These are phyloP conservation scores for Kodamaea hsintzibuensis DNA, from an alignment of 805 yeast species.

Conservation along the genomic window DNA sequence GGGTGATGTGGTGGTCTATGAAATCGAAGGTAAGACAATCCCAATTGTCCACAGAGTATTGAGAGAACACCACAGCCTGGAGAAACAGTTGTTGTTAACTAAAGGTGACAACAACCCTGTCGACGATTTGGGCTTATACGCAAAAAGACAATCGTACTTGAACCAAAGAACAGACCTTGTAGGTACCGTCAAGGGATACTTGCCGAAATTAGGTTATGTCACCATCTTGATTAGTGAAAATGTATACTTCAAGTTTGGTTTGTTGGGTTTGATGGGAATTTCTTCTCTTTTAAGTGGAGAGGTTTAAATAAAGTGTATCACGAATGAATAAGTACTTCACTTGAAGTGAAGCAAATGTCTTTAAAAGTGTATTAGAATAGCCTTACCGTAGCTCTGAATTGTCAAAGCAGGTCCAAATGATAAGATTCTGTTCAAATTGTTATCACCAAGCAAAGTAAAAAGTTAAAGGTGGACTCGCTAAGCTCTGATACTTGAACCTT, in stretches of 20 bases:
- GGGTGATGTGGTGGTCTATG: slow-evolving; percentile 94
- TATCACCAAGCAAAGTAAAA: too few relatives aligned
- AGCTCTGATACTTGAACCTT: too few relatives aligned
- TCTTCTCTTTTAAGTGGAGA: slow-evolving; percentile 55
- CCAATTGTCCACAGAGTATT: slow-evolving; percentile 98
- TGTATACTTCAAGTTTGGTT: slow-evolving; percentile 72
- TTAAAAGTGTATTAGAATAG: too few relatives aligned
- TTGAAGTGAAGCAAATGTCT: not conserved
- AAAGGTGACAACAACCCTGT: slow-evolving; percentile 96
- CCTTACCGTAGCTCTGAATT: too few relatives aligned
- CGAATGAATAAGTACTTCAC: not conserved
- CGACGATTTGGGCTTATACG: slow-evolving; percentile 86
- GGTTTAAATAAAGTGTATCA: not conserved
- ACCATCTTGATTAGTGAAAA: slow-evolving; percentile 92
- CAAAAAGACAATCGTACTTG: slow-evolving; percentile 71
- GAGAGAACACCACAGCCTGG: slow-evolving; percentile 67
- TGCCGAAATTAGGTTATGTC: slow-evolving; percentile 87
- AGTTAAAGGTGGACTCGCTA: too few relatives aligned
- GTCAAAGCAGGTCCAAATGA: too few relatives aligned
- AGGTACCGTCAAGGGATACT: slow-evolving; percentile 90
- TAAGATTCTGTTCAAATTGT: too few relatives aligned
- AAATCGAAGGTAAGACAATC: slow-evolving; percentile 71
- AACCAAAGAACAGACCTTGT: slow-evolving; percentile 76
- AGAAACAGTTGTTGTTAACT: slow-evolving; percentile 75
- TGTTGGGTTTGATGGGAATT: slow-evolving; percentile 73